Conservation (phyloP, 176 grass and related monocot species). For the Poa pratensis region DNA sequence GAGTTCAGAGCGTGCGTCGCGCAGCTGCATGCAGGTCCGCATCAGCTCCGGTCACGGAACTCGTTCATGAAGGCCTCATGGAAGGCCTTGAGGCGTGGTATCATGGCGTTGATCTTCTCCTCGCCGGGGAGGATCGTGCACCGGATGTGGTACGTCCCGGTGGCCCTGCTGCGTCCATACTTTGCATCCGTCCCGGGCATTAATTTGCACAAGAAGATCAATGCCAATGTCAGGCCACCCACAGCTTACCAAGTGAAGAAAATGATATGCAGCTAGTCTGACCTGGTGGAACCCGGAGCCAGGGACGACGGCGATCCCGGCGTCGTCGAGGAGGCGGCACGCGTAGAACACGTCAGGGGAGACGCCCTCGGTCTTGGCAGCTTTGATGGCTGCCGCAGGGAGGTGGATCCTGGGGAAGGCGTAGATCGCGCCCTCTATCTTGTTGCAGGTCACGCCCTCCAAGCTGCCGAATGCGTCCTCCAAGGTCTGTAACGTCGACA, state of each 20-base stretch:
- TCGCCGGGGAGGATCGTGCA: conserved; percentile 59
- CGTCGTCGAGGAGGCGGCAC: conserved; percentile 52
- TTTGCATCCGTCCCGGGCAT: neutral
- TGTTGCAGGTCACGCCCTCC: conserved; percentile 73
- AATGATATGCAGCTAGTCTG: neutral
- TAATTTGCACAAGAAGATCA: neutral
- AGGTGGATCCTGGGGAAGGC: conserved; percentile 73
- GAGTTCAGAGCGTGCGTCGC: neutral
- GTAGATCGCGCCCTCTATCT: conserved; percentile 69
- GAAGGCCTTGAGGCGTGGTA: conserved; percentile 57
- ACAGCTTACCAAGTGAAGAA: neutral
- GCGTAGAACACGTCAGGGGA: conserved; percentile 65
- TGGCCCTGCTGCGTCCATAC: neutral
- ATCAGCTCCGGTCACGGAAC: conserved; percentile 39
- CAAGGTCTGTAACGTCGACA: conserved; percentile 45
- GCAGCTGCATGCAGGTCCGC: neutral
- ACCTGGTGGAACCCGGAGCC: conserved; percentile 80
- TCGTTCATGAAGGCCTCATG: conserved; percentile 77
- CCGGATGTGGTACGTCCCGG: conserved; percentile 61
- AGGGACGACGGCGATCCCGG: conserved; percentile 64
- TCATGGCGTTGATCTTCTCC: conserved; percentile 53
- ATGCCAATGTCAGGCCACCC: neutral
- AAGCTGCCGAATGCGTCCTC: conserved; percentile 64
- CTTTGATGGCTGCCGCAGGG: conserved; percentile 50
- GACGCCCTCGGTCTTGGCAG: conserved; percentile 44